Evolutionary conservation across 225 moss, liverwort and hornwort species (phyloP).

Genomic region (Marchantia polymorpha): DNA sequence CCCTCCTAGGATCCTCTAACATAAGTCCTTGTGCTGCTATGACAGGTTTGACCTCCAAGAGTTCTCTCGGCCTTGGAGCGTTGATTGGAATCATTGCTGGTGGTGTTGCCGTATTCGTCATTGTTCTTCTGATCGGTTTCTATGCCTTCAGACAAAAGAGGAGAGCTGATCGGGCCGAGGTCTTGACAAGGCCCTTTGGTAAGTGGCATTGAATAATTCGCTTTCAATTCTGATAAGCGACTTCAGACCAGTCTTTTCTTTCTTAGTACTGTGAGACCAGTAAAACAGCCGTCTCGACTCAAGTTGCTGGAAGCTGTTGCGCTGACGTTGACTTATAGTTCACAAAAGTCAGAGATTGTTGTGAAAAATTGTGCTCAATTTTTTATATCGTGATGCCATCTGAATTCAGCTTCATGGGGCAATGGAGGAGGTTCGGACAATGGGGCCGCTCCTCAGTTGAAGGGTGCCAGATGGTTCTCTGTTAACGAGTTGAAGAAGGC

Average conservation of each 20-base stretch:
- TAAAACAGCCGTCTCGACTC: neutral
- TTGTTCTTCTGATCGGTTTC: constrained; percentile 34
- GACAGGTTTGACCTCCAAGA: neutral
- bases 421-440: constrained; percentile 26
- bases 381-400: neutral
- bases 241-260: no score
- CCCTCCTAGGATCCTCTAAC: neutral
- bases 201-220: no score
- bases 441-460: constrained; percentile 68
- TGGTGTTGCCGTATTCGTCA: constrained; percentile 21
- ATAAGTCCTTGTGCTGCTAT: neutral
- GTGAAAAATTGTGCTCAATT: neutral
- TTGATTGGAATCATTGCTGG: constrained; percentile 62
- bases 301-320: neutral
- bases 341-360: neutral
- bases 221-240: neutral
- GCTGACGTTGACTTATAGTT: neutral
- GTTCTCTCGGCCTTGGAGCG: constrained; percentile 21
- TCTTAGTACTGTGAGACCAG: no score
- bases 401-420: constrained; percentile 61
- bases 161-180: constrained; percentile 60
- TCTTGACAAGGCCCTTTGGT: constrained; percentile 73
- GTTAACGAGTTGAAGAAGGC: constrained; percentile 63
- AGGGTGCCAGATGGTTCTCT: constrained; percentile 79
- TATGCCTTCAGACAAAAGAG: constrained; percentile 58